Evolutionary conservation across 177 flowering plant genomes (phyloP), one percentile per base, ranked within the genome.

Genomic region (Telopea speciosissima): DNA sequence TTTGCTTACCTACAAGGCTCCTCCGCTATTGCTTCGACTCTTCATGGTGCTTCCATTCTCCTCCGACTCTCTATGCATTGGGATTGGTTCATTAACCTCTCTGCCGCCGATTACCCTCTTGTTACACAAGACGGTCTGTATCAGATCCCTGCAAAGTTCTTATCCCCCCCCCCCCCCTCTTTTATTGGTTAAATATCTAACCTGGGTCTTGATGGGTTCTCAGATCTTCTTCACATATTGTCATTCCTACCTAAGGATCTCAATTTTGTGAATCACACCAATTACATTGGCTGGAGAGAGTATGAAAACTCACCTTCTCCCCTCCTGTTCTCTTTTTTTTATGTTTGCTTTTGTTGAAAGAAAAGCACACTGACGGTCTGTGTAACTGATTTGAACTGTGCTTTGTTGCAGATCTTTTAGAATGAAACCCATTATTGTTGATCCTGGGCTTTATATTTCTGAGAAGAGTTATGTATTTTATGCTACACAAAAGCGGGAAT

Each of bases 211-310:
- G 63, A 24, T 33, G 68, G 81, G 61, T 33, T 75, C 76, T 72
- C 85, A 93, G 99, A 95, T 85, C 88, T 95, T 77, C 90, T 95
- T 61, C 99, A 95, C 80, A 85, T 95, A 44, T 72, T 95, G 74
- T 91, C 98, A 0, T 93, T 82, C 71, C 66, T 93, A 70, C 99
- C 98, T 0, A 92, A 79, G 76, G 87, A 93, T 67, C 79, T 95
- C 67, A 95, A 95, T 81, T 93, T 95, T 79, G 85, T 89, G 75
- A 89, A 89, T 74, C 97, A 92, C 72, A 84, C 89, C 36, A 89
- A 96, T 76, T 82, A 88, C 76, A 85, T 95, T 83, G 98, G 96
- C 58, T 85, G 89, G 97, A 93, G 76, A 84, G 98, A 95, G 98
- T 95, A 86, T 52, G 93, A 68, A 58, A 8, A 56, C 58, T 59